These are phyloP conservation scores for Lactarius quietus DNA, from an alignment of 768 basidiomycete genomes.

Conservation along the genomic window DNA sequence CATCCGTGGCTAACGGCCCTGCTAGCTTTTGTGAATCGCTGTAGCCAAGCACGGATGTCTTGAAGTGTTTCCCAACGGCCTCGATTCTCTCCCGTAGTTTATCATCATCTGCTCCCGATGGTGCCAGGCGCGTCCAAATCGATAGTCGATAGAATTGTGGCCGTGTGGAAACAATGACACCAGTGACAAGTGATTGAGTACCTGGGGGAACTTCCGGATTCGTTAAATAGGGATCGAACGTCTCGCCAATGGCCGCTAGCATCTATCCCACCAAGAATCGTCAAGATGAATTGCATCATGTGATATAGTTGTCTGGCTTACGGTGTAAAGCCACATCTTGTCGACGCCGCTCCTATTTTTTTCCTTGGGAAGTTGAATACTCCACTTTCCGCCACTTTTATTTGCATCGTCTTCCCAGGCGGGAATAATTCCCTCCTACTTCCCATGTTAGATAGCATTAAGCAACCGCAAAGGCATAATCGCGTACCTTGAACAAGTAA, in stretches of 20 bases:
- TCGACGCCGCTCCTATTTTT: constrained; percentile 85
- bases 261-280: constrained; percentile 52
- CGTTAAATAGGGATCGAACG: constrained; percentile 85
- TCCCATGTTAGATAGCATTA: background rate
- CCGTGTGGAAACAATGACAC: constrained; percentile 92
- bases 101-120: constrained; percentile 48
- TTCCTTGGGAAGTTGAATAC: constrained; percentile 93
- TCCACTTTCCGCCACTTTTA: constrained; percentile 98
- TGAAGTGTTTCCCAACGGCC: constrained; percentile 86
- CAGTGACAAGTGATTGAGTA: constrained; percentile 57
- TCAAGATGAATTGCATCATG: constrained; percentile 14
- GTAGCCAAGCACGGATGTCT: constrained; percentile 84
- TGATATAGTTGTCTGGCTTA: constrained; percentile 34
- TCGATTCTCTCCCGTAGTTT: constrained; percentile 76
- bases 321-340: constrained; percentile 98
- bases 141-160: constrained; percentile 95
- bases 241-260: constrained; percentile 99
- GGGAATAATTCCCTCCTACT: constrained; percentile 89
- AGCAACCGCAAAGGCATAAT: background rate
- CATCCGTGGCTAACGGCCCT: constrained; percentile 90
- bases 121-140: constrained; percentile 94
- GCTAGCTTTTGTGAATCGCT: constrained; percentile 65
- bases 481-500: constrained; percentile 93
- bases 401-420: constrained; percentile 98
- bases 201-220: constrained; percentile 40